phyloP scores from a whole-genome alignment of 148 eudicot species.

The Chenopodium berlandieri region DNA sequence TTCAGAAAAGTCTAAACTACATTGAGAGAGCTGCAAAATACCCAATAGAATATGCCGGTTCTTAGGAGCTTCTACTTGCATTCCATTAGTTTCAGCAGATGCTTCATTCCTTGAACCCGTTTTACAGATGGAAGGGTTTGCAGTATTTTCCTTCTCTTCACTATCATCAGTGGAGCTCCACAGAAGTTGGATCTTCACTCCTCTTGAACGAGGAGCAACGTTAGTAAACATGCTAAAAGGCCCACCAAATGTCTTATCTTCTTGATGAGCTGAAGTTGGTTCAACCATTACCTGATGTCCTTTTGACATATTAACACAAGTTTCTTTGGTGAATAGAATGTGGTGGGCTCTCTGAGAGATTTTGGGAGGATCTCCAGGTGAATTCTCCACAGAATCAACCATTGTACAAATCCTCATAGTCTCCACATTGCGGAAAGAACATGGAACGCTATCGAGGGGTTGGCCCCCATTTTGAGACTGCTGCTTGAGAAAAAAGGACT shows the following conservation, averaged over 20 bases:
- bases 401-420: slow-evolving; percentile 46
- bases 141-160: slow-evolving; percentile 40
- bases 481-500: slow-evolving; percentile 30
- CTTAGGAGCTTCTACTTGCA: slow-evolving; percentile 43
- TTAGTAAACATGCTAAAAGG: slow-evolving; percentile 28
- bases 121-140: slow-evolving; percentile 33
- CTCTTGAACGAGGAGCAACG: slow-evolving; percentile 29
- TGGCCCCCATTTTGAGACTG: slow-evolving; percentile 25
- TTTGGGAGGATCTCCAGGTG: slow-evolving; percentile 43
- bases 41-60: slow-evolving; percentile 41
- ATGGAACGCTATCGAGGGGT: slow-evolving; percentile 27
- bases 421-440: slow-evolving; percentile 37
- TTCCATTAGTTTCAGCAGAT: slow-evolving; percentile 61
- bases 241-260: slow-evolving; percentile 30
- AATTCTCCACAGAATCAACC: slow-evolving; percentile 37
- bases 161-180: slow-evolving; percentile 47
- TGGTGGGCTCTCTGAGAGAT: slow-evolving; percentile 56
- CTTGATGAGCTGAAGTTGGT: slow-evolving; percentile 18
- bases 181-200: slow-evolving; percentile 57
- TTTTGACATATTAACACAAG: slow-evolving; percentile 38
- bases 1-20: background rate
- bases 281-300: slow-evolving; percentile 26
- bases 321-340: slow-evolving; percentile 45
- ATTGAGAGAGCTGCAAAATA: slow-evolving; percentile 17
- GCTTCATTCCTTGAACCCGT: slow-evolving; percentile 49